Evolutionary conservation across 129 eudicot species (phyloP), one percentile per base, ranked within the genome.

Genomic region (Flaveria robusta): DNA sequence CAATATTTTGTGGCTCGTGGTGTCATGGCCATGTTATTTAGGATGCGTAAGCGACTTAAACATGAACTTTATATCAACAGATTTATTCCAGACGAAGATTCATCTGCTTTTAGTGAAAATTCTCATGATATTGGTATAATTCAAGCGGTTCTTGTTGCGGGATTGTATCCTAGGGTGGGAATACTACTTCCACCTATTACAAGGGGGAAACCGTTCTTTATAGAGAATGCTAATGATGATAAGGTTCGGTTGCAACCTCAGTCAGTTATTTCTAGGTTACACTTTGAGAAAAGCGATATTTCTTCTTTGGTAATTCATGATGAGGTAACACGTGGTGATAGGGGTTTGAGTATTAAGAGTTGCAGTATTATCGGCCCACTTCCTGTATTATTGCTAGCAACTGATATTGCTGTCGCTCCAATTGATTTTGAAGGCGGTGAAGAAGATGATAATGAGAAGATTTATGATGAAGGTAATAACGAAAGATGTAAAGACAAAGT

Each of bases 381-480:
- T 9, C 96, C 96, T 63, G 66, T 95, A 42, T 54, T 95, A 65
- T 80, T 95, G 79, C 77, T 95, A 42, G 90, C 97, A 4, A 89
- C 89, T 1, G 97, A 91, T 82, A 95, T 95, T 83, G 97, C 86
- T 0, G 99, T 91, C 52, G 96, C 92, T 72, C 92, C 97, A 45
- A 51, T 19, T 49, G 79, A 68, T 58, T 88, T 65, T 50, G 77
- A 27, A 5, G 78, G 74, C 18, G 81, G 83, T 41, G 81, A 78
- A 43, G 86, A 80, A 43, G 87, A 86, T 31, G 81, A 78, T 71
- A 84, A 78, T 68, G 86, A 72, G 43, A 82, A 71, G 42, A 82
- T 79, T 2, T 66, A 45, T 52, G 90, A 80, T 34, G 88, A 65
- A 20, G 84, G 89, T 59, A 74, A 75, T 65, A 82, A 83, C 58